Evolutionary conservation across 441 rosid species (phyloP).

Genomic region (Erodium moschatum): DNA sequence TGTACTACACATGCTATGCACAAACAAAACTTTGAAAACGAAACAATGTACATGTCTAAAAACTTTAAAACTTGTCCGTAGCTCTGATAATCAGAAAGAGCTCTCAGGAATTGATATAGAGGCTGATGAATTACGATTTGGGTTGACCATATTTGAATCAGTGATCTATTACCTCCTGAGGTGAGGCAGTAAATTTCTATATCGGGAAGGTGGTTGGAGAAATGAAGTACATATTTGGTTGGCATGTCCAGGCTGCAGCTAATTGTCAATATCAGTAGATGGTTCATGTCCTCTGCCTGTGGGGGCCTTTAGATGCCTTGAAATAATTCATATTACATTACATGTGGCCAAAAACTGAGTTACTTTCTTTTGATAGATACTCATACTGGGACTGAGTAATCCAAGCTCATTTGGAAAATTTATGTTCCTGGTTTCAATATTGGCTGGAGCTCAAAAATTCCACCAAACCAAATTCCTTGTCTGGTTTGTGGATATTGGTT

Average conservation of each 20-base stretch:
- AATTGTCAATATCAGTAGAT: background rate
- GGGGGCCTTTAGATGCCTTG: background rate
- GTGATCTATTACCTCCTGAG: background rate
- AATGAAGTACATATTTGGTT: background rate
- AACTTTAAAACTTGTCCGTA: background rate
- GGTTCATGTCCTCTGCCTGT: background rate
- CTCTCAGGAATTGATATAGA: too few species aligned
- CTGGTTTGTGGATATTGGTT: too few species aligned
- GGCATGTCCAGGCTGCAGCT: conserved; percentile 1
- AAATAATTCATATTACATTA: background rate
- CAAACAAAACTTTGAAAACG: background rate
- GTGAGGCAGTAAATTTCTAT: background rate
- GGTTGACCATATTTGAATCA: too few species aligned
- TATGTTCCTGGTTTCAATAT: background rate
- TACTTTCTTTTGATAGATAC: background rate
- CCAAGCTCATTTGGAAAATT: background rate
- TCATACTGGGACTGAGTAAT: background rate
- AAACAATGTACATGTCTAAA: background rate
- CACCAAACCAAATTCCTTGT: background rate
- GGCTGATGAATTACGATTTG: background rate
- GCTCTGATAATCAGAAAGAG: too few species aligned
- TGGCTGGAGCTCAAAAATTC: background rate
- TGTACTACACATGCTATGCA: background rate
- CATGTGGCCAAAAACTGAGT: background rate
- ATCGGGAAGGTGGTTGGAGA: background rate